Conservation (phyloP, 73 alveolate genomes). For the Breviolum minutum region DNA sequence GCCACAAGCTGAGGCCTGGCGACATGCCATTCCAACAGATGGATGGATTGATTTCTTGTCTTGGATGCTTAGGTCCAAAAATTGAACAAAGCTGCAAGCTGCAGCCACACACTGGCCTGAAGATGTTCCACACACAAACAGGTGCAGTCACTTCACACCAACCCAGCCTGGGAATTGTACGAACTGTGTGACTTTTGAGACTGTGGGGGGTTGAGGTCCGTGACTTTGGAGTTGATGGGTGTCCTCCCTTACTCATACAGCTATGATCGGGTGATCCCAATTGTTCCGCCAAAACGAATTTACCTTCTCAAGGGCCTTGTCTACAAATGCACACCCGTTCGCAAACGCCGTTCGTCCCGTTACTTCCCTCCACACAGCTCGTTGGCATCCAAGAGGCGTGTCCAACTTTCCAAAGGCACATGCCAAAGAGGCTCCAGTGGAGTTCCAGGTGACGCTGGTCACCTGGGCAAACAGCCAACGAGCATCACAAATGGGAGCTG, state of each 20-base stretch:
- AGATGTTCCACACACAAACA: conserved; percentile 88
- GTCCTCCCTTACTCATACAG: too few relatives aligned
- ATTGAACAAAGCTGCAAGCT: background rate
- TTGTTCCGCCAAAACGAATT: too few relatives aligned
- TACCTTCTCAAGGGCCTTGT: too few relatives aligned
- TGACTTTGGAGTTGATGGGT: too few relatives aligned
- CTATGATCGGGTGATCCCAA: too few relatives aligned
- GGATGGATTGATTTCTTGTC: background rate
- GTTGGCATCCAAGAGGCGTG: background rate
- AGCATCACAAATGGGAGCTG: background rate
- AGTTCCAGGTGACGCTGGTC: conserved; percentile 82
- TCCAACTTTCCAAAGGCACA: conserved; percentile 83
- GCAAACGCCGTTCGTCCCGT: background rate
- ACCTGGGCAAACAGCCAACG: background rate
- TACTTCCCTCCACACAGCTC: too few relatives aligned
- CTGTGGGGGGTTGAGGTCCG: too few relatives aligned
- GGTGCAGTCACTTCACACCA: conserved; percentile 94
- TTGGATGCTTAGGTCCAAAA: too few relatives aligned
- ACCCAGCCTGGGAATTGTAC: conserved; percentile 23
- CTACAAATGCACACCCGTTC: background rate
- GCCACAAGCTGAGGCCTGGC: conserved; percentile 83
- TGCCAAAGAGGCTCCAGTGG: conserved; percentile 75
- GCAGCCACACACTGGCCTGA: background rate
- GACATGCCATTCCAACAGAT: background rate
- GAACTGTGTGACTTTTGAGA: too few relatives aligned